A percentile compares a stretch with the other conserved stretches of the same genome.
Conservation (phyloP, 768 basidiomycete genomes). For the Pleurotus tuoliensis region DNA sequence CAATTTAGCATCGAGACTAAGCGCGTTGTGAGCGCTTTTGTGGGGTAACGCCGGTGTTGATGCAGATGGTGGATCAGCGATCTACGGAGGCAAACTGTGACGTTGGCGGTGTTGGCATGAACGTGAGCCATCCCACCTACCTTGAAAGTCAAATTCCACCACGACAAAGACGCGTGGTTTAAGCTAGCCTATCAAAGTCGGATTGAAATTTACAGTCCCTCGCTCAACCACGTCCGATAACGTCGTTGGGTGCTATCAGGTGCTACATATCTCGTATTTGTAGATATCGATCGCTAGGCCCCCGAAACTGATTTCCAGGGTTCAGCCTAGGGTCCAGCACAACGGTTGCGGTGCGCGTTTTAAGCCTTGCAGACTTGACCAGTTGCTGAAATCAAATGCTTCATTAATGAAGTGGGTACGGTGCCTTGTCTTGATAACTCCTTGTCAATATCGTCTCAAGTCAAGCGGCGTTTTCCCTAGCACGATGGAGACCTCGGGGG, state of each 20-base stretch:
- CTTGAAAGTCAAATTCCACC: too few species aligned
- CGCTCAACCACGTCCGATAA: too few species aligned
- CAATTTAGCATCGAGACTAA: too few species aligned
- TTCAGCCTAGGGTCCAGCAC: not conserved
- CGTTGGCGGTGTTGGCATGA: not conserved
- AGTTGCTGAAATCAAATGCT: not conserved
- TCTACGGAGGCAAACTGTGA: conserved; percentile 3
- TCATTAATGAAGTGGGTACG: too few species aligned
- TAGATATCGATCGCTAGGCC: not conserved
- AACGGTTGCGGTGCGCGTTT: not conserved
- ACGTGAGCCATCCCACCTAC: too few species aligned
- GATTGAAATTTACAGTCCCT: too few species aligned
- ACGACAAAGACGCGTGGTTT: too few species aligned
- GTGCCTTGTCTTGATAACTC: not conserved
- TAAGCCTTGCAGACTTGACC: not conserved
- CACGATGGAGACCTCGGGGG: not conserved
- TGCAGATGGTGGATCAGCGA: not conserved
- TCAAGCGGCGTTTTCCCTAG: not conserved
- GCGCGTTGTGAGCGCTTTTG: too few species aligned
- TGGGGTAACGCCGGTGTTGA: too few species aligned
- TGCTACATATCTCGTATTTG: not conserved
- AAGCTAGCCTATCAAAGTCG: too few species aligned
- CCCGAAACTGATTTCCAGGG: conserved; percentile 8
- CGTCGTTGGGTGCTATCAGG: too few species aligned
- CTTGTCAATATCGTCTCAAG: not conserved